A percentile compares a stretch with the other conserved stretches of the same genome.
Evolutionary conservation across 345 rosid species (phyloP).

Genomic region (Acer negundo): DNA sequence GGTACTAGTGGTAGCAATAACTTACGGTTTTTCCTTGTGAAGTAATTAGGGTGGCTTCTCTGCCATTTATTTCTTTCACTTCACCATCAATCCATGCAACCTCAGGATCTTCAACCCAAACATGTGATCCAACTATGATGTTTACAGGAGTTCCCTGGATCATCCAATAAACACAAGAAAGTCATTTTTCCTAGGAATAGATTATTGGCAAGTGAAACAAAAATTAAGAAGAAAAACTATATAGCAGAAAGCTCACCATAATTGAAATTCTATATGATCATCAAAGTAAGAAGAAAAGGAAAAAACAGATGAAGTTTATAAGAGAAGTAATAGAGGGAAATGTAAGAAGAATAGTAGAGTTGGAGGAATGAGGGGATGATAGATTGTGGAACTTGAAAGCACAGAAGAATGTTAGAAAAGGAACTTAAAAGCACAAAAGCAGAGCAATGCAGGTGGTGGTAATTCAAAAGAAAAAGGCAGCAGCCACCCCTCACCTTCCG

Average conservation of each 20-base stretch:
- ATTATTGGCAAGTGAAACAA: constrained; percentile 13
- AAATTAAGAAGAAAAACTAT: neutral
- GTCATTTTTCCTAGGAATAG: constrained; percentile 6
- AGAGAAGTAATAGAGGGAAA: constrained; percentile 17
- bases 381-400: constrained; percentile 14
- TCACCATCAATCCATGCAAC: constrained; percentile 60
- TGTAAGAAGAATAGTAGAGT: constrained; percentile 1
- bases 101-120: constrained; percentile 63
- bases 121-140: constrained; percentile 62
- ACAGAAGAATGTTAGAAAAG: constrained; percentile 26
- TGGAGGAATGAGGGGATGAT: neutral
- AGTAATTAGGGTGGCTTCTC: constrained; percentile 38
- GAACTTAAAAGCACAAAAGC: constrained; percentile 37
- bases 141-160: constrained; percentile 57
- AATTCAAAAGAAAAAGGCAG: constrained; percentile 27
- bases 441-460: constrained; percentile 32
- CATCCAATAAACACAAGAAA: constrained; percentile 14
- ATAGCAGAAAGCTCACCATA: constrained; percentile 39
- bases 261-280: constrained; percentile 17
- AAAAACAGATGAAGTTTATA: constrained; percentile 2
- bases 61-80: constrained; percentile 54
- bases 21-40: constrained; percentile 47
- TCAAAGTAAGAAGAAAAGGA: constrained; percentile 16
- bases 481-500: constrained; percentile 22
- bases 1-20: neutral